Base-by-base conservation (phyloP, 371 early-diverging fungal species). In the Mortierella sp. region DNA sequence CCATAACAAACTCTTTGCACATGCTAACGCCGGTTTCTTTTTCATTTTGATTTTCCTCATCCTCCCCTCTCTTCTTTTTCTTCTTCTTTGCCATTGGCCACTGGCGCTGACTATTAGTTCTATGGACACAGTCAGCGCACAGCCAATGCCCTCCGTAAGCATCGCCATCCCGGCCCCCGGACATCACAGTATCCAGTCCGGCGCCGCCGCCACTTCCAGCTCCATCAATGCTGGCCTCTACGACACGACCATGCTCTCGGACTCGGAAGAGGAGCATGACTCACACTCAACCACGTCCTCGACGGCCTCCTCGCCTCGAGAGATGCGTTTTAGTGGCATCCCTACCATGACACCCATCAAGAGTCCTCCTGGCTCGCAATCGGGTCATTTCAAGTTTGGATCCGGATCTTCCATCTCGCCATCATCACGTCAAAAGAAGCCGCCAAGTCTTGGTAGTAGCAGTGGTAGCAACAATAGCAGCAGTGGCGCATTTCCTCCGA, bases 331-430 rank as follows among this genome's bases (percentile, higher is more conserved):
- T 37, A 60, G 62, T 47, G 79, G 79, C 28, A 77, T 77, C 26
- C 79, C 79, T 25, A 72, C 64, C 47, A 77, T 77, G 79, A 77
- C 79, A 0, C 79, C 79, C 15, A 77, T 77, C 60, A 72, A 77
- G 46, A 72, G 62, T 23, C 79, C 79, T n/a, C 66, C 79, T n/a
- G 43, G 21, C 37, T 72, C 79, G 1, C 79, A 69, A 16, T 66
- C 46, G 60, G 65, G 44, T 29, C 47, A 48, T 29, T 70, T 66
- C 61, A 75, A 75, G 48, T 66, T 63, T 29, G 12, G 62, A 9
- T 67, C 72, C 2, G 44, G 57, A 57, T 69, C 75, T 1, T 75
- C 76, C 14, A 57, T 75, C 12, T 76, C 76, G 29, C 76, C 76
- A 9, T 60, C 64, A 14, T 71, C 71, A 26, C 75, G 71, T 26